phyloP scores from a whole-genome alignment of 768 basidiomycete species.

The Mycena capillaripes region DNA sequence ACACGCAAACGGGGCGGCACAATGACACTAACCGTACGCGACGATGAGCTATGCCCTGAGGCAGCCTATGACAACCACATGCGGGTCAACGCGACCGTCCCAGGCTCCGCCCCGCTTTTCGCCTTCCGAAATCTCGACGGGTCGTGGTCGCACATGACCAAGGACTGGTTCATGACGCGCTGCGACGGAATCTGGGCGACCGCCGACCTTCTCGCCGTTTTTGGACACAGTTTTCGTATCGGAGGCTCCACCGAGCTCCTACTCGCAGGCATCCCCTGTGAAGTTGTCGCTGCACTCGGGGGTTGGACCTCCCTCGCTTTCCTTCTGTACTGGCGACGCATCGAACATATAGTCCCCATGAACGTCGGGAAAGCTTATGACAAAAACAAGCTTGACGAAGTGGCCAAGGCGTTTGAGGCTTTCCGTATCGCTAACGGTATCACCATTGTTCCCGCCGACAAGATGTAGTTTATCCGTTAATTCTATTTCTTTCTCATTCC shows the following conservation, averaged over 20 bases:
- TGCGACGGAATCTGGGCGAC: neutral
- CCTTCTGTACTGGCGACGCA: conserved; percentile 48
- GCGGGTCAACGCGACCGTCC: neutral
- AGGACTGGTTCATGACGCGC: neutral
- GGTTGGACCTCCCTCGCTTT: conserved; percentile 52
- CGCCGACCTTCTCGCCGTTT: neutral
- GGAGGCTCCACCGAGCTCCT: conserved; percentile 50
- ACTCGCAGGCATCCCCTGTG: conserved; percentile 44
- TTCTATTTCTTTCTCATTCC: too few relatives aligned
- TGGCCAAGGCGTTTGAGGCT: too few relatives aligned
- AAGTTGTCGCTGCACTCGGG: conserved; percentile 46
- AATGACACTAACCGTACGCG: conserved; percentile 28
- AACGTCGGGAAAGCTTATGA: too few relatives aligned
- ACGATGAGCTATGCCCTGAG: conserved; percentile 30
- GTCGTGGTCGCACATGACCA: neutral
- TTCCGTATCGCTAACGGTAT: too few relatives aligned
- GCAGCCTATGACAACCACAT: neutral
- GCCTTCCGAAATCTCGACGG: neutral
- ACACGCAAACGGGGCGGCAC: conserved; percentile 29
- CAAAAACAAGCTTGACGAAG: too few relatives aligned
- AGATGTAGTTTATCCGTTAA: too few relatives aligned
- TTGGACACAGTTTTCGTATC: conserved; percentile 44
- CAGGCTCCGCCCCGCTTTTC: neutral
- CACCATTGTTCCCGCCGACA: too few relatives aligned
- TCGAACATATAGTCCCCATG: conserved; percentile 39